phyloP scores from a whole-genome alignment of 2,329 filamentous ascomycete species.

The Didymella lethalis region DNA sequence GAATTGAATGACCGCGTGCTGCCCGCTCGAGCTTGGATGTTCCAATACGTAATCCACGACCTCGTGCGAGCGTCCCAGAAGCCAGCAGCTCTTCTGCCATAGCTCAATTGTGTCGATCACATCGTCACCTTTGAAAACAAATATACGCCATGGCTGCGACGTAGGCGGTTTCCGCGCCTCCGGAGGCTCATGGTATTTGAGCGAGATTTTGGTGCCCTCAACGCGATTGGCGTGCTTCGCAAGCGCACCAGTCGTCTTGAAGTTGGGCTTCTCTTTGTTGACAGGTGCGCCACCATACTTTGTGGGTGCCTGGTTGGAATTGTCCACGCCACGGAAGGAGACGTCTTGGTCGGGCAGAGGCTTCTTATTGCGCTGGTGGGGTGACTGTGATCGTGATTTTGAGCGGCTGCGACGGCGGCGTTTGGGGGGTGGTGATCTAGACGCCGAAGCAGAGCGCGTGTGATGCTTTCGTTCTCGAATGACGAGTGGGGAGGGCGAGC shows the following conservation, averaged over 20 bases:
- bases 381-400: slow-evolving; percentile 53
- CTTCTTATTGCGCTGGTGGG: slow-evolving; percentile 52
- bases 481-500: slow-evolving; percentile 39
- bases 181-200: slow-evolving; percentile 95
- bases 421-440: slow-evolving; percentile 44
- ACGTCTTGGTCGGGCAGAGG: slow-evolving; percentile 58
- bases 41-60: slow-evolving; percentile 86
- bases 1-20: slow-evolving; percentile 96
- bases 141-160: slow-evolving; percentile 84
- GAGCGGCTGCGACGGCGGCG: slow-evolving; percentile 43
- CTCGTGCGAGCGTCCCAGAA: slow-evolving; percentile 80
- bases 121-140: slow-evolving; percentile 86
- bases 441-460: slow-evolving; percentile 37
- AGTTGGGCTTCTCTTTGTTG: slow-evolving; percentile 90
- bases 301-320: slow-evolving; percentile 39
- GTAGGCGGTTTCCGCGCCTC: slow-evolving; percentile 88
- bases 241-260: slow-evolving; percentile 77
- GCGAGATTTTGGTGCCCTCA: slow-evolving; percentile 75
- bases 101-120: slow-evolving; percentile 84
- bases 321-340: slow-evolving; percentile 52
- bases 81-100: slow-evolving; percentile 81
- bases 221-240: slow-evolving; percentile 89
- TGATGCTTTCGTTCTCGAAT: slow-evolving; percentile 36
- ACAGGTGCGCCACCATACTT: slow-evolving; percentile 45
- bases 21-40: slow-evolving; percentile 92